phyloP scores from a whole-genome alignment of 164 flowering plant genomes.

The Saururus chinensis region DNA sequence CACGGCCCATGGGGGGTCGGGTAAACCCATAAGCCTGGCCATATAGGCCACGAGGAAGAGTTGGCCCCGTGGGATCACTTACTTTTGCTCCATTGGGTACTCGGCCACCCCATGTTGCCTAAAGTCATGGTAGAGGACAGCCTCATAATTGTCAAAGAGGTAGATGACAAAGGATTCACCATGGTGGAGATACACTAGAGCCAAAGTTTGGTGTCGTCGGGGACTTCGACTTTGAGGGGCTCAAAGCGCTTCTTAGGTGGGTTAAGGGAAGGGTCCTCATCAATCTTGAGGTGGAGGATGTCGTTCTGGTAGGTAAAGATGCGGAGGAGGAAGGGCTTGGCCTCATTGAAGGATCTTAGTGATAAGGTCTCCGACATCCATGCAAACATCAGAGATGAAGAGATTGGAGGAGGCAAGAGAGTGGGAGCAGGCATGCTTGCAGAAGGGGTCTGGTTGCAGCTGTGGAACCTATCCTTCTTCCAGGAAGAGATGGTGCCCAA shows the following conservation, averaged over 20 bases:
- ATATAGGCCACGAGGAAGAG: no score
- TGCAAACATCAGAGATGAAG: slow-evolving; percentile 33
- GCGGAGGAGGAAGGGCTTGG: slow-evolving; percentile 44
- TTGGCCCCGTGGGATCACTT: no score
- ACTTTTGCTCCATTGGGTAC: no score
- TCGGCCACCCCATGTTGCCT: no score
- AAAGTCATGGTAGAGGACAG: slow-evolving; percentile 65
- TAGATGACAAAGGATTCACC: slow-evolving; percentile 42
- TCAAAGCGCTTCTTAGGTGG: slow-evolving; percentile 72
- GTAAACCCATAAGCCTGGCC: no score
- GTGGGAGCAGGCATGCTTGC: slow-evolving; percentile 83
- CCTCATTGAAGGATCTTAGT: slow-evolving; percentile 59
- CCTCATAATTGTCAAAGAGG: slow-evolving; percentile 54
- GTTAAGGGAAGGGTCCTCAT: slow-evolving; percentile 44
- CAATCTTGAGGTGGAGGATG: slow-evolving; percentile 58
- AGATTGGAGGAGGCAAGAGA: slow-evolving; percentile 45
- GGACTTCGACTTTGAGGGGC: slow-evolving; percentile 64
- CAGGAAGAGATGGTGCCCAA: slow-evolving; percentile 58
- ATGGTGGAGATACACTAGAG: slow-evolving; percentile 37
- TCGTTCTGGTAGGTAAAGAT: slow-evolving; percentile 63
- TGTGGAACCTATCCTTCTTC: slow-evolving; percentile 94
- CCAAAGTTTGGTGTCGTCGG: slow-evolving; percentile 61
- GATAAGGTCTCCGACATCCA: slow-evolving; percentile 56
- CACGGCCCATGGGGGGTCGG: no score
- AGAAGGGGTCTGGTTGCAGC: slow-evolving; percentile 96